A percentile compares a stretch with the other conserved stretches of the same genome.
Conservation (phyloP, 306 rosid genomes). For the Fragaria iinumae region DNA sequence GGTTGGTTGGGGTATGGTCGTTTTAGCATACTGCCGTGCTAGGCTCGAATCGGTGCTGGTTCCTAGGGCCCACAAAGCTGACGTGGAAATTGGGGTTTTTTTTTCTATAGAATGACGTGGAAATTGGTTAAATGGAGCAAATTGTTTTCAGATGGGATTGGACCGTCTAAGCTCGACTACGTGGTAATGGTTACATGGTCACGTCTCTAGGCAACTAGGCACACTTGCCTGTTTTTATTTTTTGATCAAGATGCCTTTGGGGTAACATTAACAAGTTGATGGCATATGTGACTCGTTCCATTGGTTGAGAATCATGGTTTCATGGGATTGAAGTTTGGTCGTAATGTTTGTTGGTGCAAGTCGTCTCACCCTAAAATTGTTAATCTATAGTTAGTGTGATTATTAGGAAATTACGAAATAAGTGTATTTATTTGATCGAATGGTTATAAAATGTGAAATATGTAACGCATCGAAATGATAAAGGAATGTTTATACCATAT, state of each 20-base stretch:
- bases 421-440: no score
- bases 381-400: not conserved
- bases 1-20: not conserved
- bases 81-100: not conserved
- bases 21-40: slow-evolving; percentile 15
- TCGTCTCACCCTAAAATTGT: not conserved
- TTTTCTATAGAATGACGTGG: no score
- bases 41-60: not conserved
- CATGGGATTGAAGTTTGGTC: not conserved
- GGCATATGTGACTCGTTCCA: not conserved
- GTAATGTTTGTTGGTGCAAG: not conserved
- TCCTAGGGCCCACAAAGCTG: not conserved
- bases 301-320: not conserved
- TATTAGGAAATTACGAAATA: not conserved
- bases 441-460: not conserved
- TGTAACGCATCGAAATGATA: no score
- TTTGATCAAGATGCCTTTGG: not conserved
- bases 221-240: no score
- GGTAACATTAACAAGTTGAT: not conserved
- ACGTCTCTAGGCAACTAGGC: not conserved
- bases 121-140: no score
- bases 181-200: not conserved
- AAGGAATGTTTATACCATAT: no score
- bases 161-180: not conserved
- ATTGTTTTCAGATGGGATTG: not conserved